These are phyloP conservation scores for Rhynchospora breviuscula DNA, from an alignment of 176 grass and related monocot genomes.

Conservation along the genomic window DNA sequence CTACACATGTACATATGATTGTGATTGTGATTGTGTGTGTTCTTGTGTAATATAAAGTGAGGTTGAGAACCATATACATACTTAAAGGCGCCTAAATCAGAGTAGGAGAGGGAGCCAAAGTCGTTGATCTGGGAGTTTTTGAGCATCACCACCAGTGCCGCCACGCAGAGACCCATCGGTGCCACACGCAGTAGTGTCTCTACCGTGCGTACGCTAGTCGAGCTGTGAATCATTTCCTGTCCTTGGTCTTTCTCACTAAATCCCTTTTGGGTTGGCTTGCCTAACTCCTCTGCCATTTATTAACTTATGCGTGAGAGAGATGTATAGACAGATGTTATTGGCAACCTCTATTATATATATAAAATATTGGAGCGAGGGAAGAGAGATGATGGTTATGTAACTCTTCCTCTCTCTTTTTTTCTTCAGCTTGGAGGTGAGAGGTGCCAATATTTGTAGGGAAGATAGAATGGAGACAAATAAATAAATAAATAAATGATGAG, in stretches of 20 bases:
- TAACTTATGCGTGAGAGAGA: constrained; percentile 1
- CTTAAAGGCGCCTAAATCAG: constrained; percentile 82
- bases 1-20: not conserved
- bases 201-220: constrained; percentile 26
- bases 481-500: not conserved
- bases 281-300: constrained; percentile 55
- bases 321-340: not conserved
- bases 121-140: constrained; percentile 66
- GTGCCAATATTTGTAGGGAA: constrained; percentile 1
- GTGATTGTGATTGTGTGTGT: not conserved
- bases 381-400: not conserved
- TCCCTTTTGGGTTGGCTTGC: not conserved
- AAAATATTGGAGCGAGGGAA: not conserved
- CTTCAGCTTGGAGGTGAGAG: not conserved
- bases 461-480: not conserved
- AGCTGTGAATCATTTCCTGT: not conserved
- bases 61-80: not conserved
- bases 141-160: constrained; percentile 78
- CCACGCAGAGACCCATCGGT: constrained; percentile 66
- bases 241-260: not conserved
- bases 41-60: not conserved
- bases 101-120: constrained; percentile 71
- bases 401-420: not conserved
- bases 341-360: not conserved
- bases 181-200: constrained; percentile 73